A percentile compares a stretch with the other conserved stretches of the same genome.
Conservation (phyloP, 495 filamentous ascomycete genomes). For the Hypoxylon cercidicola region DNA sequence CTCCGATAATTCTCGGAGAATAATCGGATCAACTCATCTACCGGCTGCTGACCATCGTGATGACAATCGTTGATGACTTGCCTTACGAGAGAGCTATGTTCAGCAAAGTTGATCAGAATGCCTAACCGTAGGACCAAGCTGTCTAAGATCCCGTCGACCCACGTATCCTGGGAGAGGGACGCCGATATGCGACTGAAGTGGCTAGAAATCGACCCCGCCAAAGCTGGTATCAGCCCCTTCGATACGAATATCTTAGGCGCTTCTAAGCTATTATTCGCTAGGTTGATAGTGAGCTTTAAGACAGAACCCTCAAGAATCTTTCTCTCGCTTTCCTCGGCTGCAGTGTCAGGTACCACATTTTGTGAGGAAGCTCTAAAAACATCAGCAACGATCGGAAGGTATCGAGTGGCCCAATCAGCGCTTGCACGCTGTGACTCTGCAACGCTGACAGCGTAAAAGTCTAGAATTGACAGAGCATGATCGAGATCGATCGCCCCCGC, state of each 20-base stretch:
- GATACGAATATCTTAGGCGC: conserved; percentile 74
- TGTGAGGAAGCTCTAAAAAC: conserved; percentile 46
- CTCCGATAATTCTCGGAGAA: conserved; percentile 64
- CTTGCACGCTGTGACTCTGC: conserved; percentile 48
- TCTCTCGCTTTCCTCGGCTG: conserved; percentile 42
- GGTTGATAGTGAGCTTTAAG: conserved; percentile 82
- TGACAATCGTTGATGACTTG: conserved; percentile 42
- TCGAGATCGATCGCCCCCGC: conserved; percentile 51
- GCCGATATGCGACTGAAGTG: conserved; percentile 57
- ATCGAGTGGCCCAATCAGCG: conserved; percentile 50
- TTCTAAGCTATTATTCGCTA: conserved; percentile 81
- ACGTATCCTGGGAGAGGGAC: conserved; percentile 50
- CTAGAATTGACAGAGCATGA: conserved; percentile 53
- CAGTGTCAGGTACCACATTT: conserved; percentile 25
- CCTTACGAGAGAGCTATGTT: conserved; percentile 62
- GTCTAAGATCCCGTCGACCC: conserved; percentile 64
- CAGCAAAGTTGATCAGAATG: conserved; percentile 88
- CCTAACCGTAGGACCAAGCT: conserved; percentile 82
- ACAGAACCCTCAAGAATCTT: conserved; percentile 53
- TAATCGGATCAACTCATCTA: conserved; percentile 58
- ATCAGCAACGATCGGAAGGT: conserved; percentile 53
- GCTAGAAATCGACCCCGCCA: conserved; percentile 57
- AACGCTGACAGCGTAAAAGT: conserved; percentile 55
- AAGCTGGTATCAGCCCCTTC: conserved; percentile 63
- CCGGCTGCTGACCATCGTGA: conserved; percentile 44